Conservation (phyloP, 2,329 filamentous ascomycete genomes). For the Penicillium sp. region DNA sequence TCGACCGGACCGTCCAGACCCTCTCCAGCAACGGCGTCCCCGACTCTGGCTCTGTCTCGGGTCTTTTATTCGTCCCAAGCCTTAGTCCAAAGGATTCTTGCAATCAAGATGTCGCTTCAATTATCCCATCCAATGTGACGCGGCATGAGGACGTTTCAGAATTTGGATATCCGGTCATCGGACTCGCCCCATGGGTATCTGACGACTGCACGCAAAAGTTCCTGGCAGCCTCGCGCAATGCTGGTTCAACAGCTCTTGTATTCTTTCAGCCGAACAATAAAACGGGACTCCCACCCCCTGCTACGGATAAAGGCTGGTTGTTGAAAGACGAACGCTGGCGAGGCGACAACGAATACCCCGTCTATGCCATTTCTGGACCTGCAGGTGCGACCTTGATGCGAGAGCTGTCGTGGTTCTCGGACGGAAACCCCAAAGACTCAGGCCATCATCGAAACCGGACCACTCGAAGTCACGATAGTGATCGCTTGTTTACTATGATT, state of each 20-base stretch:
- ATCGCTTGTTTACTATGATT: slow-evolving; percentile 56
- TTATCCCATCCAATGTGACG: slow-evolving; percentile 76
- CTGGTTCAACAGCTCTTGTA: slow-evolving; percentile 64
- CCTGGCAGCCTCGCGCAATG: slow-evolving; percentile 64
- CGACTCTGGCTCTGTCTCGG: slow-evolving; percentile 67
- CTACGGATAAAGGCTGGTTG: slow-evolving; percentile 69
- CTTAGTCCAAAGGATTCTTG: slow-evolving; percentile 65
- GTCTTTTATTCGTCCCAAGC: slow-evolving; percentile 84
- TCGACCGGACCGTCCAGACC: slow-evolving; percentile 69
- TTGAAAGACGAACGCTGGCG: slow-evolving; percentile 76
- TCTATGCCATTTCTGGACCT: slow-evolving; percentile 77
- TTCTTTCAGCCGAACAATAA: slow-evolving; percentile 56
- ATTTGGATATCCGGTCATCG: slow-evolving; percentile 73
- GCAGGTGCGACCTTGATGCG: slow-evolving; percentile 71
- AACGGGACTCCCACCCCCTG: slow-evolving; percentile 66
- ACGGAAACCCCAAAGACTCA: slow-evolving; percentile 62
- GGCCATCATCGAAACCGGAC: neutral
- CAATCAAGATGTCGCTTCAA: slow-evolving; percentile 63
- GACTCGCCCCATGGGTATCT: slow-evolving; percentile 84
- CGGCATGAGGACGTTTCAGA: slow-evolving; percentile 69
- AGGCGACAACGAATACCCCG: slow-evolving; percentile 70
- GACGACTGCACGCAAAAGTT: slow-evolving; percentile 74
- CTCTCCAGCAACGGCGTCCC: slow-evolving; percentile 71
- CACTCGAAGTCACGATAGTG: slow-evolving; percentile 5
- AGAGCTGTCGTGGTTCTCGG: slow-evolving; percentile 76